Conservation (phyloP, 768 basidiomycete genomes). For the Tulasnella sp. region DNA sequence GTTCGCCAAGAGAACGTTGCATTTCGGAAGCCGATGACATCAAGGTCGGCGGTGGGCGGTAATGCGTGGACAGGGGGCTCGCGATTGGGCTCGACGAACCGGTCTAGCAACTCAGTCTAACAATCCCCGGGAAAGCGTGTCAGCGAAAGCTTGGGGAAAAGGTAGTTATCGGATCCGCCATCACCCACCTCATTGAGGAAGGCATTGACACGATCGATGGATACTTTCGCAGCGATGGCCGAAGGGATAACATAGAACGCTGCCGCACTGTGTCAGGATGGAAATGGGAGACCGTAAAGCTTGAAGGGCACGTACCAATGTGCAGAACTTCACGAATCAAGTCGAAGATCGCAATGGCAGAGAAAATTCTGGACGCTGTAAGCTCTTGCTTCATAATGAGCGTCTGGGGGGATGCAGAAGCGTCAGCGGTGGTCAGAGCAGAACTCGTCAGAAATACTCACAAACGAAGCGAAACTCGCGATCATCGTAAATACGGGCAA, state of each 20-base stretch:
- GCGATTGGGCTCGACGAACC: conserved; percentile 19
- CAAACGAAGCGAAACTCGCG: conserved; percentile 49
- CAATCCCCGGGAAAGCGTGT: background rate
- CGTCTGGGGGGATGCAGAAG: conserved; percentile 21
- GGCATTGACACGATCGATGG: conserved; percentile 45
- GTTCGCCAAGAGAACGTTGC: conserved; percentile 40
- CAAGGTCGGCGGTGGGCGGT: conserved; percentile 16
- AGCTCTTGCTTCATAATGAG: conserved; percentile 32
- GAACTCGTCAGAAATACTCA: conserved; percentile 26
- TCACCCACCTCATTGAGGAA: conserved; percentile 33
- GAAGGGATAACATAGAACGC: conserved; percentile 28
- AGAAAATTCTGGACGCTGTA: conserved; percentile 34
- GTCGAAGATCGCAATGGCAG: conserved; percentile 48
- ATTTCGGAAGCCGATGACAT: conserved; percentile 25
- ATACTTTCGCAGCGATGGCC: conserved; percentile 45
- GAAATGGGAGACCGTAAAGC: too few species aligned
- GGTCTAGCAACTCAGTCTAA: conserved; percentile 31
- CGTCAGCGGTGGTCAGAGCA: too few species aligned
- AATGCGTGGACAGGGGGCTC: conserved; percentile 12
- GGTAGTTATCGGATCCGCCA: background rate
- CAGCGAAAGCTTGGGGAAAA: background rate
- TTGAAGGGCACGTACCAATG: background rate
- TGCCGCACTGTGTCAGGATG: conserved; percentile 15
- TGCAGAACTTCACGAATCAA: conserved; percentile 39
- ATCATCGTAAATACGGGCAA: conserved; percentile 59